phyloP scores from a whole-genome alignment of 148 eudicot genomes.

The Dianthus caryophyllus region DNA sequence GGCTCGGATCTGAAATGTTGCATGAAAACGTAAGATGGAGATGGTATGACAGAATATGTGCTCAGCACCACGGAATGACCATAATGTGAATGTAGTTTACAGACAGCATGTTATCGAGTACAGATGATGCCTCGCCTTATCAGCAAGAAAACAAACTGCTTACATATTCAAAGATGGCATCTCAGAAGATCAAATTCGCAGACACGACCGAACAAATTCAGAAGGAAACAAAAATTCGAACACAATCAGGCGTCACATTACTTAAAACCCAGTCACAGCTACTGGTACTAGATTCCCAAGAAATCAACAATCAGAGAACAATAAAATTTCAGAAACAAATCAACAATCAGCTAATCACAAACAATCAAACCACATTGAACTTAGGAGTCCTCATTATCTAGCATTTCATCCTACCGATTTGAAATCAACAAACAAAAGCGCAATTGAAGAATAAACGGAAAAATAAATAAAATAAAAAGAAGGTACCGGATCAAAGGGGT shows the following conservation, averaged over 20 bases:
- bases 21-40: not conserved
- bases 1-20: slow-evolving; percentile 41
- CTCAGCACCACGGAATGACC: too few species aligned
- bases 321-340: not conserved
- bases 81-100: not conserved
- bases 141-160: not conserved
- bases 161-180: not conserved
- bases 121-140: not conserved
- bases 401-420: not conserved
- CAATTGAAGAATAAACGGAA: not conserved
- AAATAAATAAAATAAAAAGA: too few species aligned
- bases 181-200: not conserved
- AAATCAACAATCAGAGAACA: too few species aligned
- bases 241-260: too few species aligned
- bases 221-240: not conserved
- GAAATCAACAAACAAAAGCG: not conserved
- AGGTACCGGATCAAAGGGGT: slow-evolving; percentile 45
- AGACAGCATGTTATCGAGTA: not conserved
- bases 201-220: too few species aligned
- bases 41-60: too few species aligned
- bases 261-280: too few species aligned
- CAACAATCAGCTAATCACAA: not conserved
- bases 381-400: not conserved
- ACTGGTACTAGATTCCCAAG: too few species aligned
- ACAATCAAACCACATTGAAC: not conserved